Percentiles rank a stretch among this genome's conserved stretches.
phyloP scores from a whole-genome alignment of 352 stramenopile genomes.

The Pythium aphanidermatum region DNA sequence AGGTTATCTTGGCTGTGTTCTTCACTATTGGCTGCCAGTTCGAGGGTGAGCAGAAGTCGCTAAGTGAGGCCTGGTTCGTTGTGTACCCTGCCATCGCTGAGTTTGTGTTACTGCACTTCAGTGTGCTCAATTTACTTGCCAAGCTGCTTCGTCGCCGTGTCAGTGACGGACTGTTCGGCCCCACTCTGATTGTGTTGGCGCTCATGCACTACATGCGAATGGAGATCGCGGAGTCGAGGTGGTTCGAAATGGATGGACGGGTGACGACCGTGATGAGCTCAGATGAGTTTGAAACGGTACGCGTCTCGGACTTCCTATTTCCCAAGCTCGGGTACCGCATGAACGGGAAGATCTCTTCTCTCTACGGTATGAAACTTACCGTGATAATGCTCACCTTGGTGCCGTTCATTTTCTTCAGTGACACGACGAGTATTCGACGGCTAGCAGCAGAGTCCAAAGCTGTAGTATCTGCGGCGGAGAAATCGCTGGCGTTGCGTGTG shows the following conservation, averaged over 20 bases:
- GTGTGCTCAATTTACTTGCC: slow-evolving; percentile 31
- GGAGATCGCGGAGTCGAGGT: slow-evolving; percentile 14
- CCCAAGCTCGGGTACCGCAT: slow-evolving; percentile 17
- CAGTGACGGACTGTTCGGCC: slow-evolving; percentile 25
- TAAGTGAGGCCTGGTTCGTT: slow-evolving; percentile 41
- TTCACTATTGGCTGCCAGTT: slow-evolving; percentile 35
- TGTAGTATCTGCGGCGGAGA: too few relatives aligned
- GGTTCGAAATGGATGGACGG: slow-evolving; percentile 19
- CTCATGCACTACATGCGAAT: slow-evolving; percentile 25
- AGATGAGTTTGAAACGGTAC: slow-evolving; percentile 21
- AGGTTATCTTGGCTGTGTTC: slow-evolving; percentile 33
- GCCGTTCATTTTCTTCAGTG: slow-evolving; percentile 23
- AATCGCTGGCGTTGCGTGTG: too few relatives aligned
- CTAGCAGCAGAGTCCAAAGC: too few relatives aligned
- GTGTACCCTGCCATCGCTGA: slow-evolving; percentile 34
- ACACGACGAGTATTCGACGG: too few relatives aligned
- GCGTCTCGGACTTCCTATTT: slow-evolving; percentile 30
- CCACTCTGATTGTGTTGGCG: slow-evolving; percentile 26
- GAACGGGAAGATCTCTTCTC: slow-evolving; percentile 20
- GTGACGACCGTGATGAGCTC: slow-evolving; percentile 21
- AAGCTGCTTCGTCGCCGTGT: slow-evolving; percentile 29
- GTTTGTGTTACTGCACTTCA: slow-evolving; percentile 30
- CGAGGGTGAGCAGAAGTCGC: slow-evolving; percentile 33
- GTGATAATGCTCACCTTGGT: slow-evolving; percentile 27
- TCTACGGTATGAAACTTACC: slow-evolving; percentile 30